Base-by-base conservation (phyloP, 176 grass and related monocot species). In the Oryza meyeriana region DNA sequence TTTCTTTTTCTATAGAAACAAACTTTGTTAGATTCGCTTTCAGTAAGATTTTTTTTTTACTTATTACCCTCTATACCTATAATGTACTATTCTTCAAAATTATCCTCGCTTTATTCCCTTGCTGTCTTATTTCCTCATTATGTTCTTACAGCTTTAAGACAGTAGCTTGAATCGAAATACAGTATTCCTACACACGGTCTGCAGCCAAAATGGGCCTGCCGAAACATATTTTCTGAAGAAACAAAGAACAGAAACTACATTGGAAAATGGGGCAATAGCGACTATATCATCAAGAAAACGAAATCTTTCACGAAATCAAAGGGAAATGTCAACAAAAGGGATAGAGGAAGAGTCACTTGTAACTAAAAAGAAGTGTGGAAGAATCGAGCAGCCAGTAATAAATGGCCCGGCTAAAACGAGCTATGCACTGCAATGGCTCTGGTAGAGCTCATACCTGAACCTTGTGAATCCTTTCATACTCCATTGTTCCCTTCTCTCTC, bases 391-490 rank as follows among this genome's bases (percentile, higher is more conserved):
- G 13, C 12, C 38, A 79, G 25, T 59, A 59, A 22, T 4, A 39
- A 61, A 4, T 2, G n/a, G 40, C 18, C 76, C 5, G 26, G 64
- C 66, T 48, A 34, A 79, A 58, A 67, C 18, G 41, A 83, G 55
- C 17, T 3, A n/a, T n/a, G n/a, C n/a, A 66, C 67, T 11, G 20
- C 26, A 40, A 6, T 33, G 40, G 32, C 48, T 4, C 35, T 50
- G 33, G 47, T n/a, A 76, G 85, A 81, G 79, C 41, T 48, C 87
- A 73, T 85, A 99, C 96, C 96, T 93, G 93, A 11, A 86, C 85
- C 81, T 95, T 95, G 89, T 90, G 88, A 69, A 99, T 99, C 89
- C 91, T 90, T 87, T 99, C 91, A 69, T 99, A 95, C 82, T 99
- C 96, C 96, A 99, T 99, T 84, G 82, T 83, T 29, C 69, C 52